Conservation (phyloP, 768 basidiomycete species). For the Butyriboletus loyo region DNA sequence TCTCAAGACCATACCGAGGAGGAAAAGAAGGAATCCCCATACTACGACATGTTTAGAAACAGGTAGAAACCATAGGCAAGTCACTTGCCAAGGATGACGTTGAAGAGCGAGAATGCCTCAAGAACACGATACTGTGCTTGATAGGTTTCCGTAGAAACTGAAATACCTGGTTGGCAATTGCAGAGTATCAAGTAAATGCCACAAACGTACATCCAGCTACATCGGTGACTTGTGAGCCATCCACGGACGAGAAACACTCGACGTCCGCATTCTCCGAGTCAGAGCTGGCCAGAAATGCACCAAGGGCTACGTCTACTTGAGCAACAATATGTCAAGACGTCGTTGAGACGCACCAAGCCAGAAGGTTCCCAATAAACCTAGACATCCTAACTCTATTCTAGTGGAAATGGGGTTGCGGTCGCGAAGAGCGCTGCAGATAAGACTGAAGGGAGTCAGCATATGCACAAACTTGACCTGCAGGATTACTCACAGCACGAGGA, state of each 20-base stretch:
- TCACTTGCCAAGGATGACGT: conserved; percentile 62
- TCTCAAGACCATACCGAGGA: conserved; percentile 43
- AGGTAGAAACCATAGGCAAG: not conserved
- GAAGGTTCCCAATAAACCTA: conserved; percentile 69
- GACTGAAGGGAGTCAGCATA: conserved; percentile 36
- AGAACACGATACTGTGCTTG: conserved; percentile 87
- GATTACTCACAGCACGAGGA: conserved; percentile 58
- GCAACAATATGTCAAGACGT: not conserved
- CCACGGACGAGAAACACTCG: conserved; percentile 67
- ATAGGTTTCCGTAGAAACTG: conserved; percentile 82
- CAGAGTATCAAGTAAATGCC: not conserved
- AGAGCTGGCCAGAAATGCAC: conserved; percentile 69
- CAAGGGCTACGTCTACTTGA: conserved; percentile 53
- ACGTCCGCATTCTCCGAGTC: conserved; percentile 77
- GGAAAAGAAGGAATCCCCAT: conserved; percentile 44
- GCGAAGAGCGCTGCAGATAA: conserved; percentile 61
- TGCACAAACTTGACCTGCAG: not conserved
- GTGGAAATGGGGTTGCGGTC: conserved; percentile 78
- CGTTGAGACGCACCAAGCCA: conserved; percentile 63
- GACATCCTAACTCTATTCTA: conserved; percentile 66
- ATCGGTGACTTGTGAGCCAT: conserved; percentile 51
- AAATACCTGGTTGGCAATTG: conserved; percentile 4
- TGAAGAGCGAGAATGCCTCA: conserved; percentile 77
- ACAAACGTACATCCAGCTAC: conserved; percentile 61
- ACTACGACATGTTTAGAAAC: conserved; percentile 35